Percentiles rank a stretch among this genome's conserved stretches.
Evolutionary conservation across 768 basidiomycete species (phyloP).

Genomic region (Amanita rubescens): DNA sequence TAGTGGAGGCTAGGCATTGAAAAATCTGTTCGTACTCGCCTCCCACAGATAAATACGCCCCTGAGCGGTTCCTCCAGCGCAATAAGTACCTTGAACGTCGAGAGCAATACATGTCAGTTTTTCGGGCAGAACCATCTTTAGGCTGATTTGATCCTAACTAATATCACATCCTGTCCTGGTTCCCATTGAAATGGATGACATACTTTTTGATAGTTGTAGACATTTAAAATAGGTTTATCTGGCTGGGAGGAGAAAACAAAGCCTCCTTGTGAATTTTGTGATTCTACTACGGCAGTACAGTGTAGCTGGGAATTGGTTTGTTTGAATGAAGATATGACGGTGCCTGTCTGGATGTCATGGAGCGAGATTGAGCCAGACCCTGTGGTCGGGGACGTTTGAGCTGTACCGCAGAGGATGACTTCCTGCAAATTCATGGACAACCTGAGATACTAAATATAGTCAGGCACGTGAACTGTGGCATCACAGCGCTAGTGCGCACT

Average conservation of each 20-base stretch:
- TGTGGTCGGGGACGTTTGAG: slow-evolving; percentile 35
- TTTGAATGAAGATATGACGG: slow-evolving; percentile 79
- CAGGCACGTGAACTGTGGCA: slow-evolving; percentile 3
- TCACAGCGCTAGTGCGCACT: not conserved
- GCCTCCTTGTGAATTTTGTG: slow-evolving; percentile 70
- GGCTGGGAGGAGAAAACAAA: slow-evolving; percentile 79
- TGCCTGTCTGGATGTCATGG: slow-evolving; percentile 78
- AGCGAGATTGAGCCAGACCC: slow-evolving; percentile 62
- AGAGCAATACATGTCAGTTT: slow-evolving; percentile 75
- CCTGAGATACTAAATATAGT: not conserved
- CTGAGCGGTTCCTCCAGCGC: slow-evolving; percentile 81
- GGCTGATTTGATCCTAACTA: slow-evolving; percentile 77
- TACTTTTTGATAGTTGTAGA: slow-evolving; percentile 94
- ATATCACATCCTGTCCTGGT: slow-evolving; percentile 4
- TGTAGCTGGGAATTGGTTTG: slow-evolving; percentile 62
- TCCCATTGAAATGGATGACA: slow-evolving; percentile 10
- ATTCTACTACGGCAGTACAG: slow-evolving; percentile 63
- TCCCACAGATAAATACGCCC: slow-evolving; percentile 97
- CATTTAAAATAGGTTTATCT: slow-evolving; percentile 83
- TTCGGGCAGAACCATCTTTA: slow-evolving; percentile 86
- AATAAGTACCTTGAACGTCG: slow-evolving; percentile 66
- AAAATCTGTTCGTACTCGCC: slow-evolving; percentile 39
- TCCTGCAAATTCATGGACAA: slow-evolving; percentile 68
- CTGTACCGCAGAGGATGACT: slow-evolving; percentile 55
- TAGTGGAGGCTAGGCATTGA: slow-evolving; percentile 4